Percentiles rank a stretch among this genome's conserved stretches.
These are phyloP conservation scores for Phoma herbarum DNA, from an alignment of 2,329 filamentous ascomycete species.

Conservation along the genomic window DNA sequence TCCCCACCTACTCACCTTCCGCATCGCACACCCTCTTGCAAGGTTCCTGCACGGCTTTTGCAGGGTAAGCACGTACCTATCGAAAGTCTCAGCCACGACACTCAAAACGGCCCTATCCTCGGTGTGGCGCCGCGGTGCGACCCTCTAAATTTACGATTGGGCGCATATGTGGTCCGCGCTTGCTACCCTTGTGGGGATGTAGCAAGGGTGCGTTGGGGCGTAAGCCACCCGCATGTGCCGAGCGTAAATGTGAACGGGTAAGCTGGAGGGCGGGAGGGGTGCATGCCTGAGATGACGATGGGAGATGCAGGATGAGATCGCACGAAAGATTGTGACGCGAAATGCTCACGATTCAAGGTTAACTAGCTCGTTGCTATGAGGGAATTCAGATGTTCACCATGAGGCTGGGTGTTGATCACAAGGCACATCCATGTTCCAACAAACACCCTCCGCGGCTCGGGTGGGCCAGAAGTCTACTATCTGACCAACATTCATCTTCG, in stretches of 20 bases:
- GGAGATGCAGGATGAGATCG: background rate
- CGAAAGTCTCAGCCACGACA: constrained; percentile 20
- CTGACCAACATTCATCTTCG: background rate
- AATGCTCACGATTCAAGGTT: background rate
- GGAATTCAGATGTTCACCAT: background rate
- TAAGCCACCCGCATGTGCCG: constrained; percentile 16
- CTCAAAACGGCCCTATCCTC: constrained; percentile 5
- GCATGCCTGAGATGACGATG: constrained; percentile 4
- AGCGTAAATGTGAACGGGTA: constrained; percentile 6
- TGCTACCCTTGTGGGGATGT: background rate
- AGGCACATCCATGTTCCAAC: constrained; percentile 10
- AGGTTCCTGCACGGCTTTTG: background rate
- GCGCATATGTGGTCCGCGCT: constrained; percentile 2
- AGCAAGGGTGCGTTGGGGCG: constrained; percentile 8
- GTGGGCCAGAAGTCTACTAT: background rate
- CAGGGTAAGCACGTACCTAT: constrained; percentile 21
- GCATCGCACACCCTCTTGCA: background rate
- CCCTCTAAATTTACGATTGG: constrained; percentile 19
- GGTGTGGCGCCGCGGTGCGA: constrained; percentile 2
- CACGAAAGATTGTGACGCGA: background rate
- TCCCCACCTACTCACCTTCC: background rate
- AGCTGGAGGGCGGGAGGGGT: background rate
- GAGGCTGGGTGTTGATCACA: constrained; percentile 10
- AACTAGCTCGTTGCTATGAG: background rate
- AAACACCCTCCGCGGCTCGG: background rate